phyloP scores from a whole-genome alignment of 2,329 filamentous ascomycete genomes.

The Sarocladiaceae sp. region DNA sequence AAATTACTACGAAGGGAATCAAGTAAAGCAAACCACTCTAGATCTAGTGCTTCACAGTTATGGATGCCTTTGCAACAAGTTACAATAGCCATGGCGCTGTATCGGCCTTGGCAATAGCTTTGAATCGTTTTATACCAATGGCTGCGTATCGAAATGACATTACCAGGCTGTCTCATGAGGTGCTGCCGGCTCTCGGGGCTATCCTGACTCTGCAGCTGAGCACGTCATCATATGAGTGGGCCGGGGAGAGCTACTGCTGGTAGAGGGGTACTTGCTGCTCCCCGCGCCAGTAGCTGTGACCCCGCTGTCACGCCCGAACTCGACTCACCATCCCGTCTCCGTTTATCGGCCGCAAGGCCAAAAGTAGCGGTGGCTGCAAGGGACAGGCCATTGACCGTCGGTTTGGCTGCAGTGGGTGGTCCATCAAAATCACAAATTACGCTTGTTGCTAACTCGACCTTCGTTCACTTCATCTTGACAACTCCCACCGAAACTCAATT shows the following conservation, averaged over 20 bases:
- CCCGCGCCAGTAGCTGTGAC: conserved; percentile 1
- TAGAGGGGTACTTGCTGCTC: conserved; percentile 9
- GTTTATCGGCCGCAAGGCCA: conserved; percentile 3
- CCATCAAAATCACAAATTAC: conserved; percentile 1
- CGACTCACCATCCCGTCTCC: conserved; percentile 8
- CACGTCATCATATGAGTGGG: conserved; percentile 6
- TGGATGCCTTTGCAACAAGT: no score
- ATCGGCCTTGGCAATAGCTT: background rate
- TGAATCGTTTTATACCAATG: background rate
- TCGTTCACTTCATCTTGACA: background rate
- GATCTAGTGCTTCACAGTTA: no score
- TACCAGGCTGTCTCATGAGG: background rate
- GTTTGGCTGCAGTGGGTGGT: background rate
- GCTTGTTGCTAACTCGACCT: background rate
- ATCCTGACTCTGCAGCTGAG: background rate
- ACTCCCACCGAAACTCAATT: background rate
- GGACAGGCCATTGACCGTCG: background rate
- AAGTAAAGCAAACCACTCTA: no score
- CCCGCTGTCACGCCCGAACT: conserved; percentile 8
- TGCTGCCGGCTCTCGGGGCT: conserved; percentile 5
- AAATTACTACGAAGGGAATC: no score
- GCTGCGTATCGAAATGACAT: no score
- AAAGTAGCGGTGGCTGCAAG: conserved; percentile 8
- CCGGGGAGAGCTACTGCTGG: background rate
- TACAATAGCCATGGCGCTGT: no score